A percentile compares a stretch with the other conserved stretches of the same genome.
phyloP scores from a whole-genome alignment of 345 rosid genomes.

The Citrus trifoliata region DNA sequence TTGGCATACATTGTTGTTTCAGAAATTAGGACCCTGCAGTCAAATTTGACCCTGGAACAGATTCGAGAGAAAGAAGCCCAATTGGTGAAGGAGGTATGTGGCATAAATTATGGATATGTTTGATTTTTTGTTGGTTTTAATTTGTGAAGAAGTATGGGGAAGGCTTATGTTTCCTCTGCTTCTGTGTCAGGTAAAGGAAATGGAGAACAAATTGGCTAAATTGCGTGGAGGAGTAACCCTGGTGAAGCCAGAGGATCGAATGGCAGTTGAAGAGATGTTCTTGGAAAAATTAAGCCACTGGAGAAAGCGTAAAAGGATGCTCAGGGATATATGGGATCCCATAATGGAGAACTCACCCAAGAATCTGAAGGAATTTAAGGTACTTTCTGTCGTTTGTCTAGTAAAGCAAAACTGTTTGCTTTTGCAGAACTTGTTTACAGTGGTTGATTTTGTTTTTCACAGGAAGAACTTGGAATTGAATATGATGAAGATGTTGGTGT shows the following conservation, averaged over 20 bases:
- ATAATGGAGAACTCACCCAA: conserved; percentile 81
- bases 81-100: conserved; percentile 59
- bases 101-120: not conserved
- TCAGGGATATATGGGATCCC: conserved; percentile 89
- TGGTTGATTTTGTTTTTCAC: conserved; percentile 23
- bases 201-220: conserved; percentile 72
- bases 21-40: conserved; percentile 70
- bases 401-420: not conserved
- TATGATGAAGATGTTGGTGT: conserved; percentile 85
- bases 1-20: conserved; percentile 24
- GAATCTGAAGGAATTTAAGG: conserved; percentile 87
- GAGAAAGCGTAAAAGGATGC: conserved; percentile 93
- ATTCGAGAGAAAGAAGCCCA: conserved; percentile 58
- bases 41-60: conserved; percentile 74
- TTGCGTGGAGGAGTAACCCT: conserved; percentile 67
- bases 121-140: not conserved
- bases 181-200: conserved; percentile 55
- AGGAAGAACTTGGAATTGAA: conserved; percentile 92
- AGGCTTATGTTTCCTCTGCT: not conserved
- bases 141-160: not conserved
- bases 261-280: conserved; percentile 54
- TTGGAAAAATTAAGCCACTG: conserved; percentile 67
- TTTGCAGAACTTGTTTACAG: conserved; percentile 8
- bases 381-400: conserved; percentile 13
- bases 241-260: conserved; percentile 82